These are phyloP conservation scores for Setaria italica DNA, from an alignment of 202 grass and related monocot species.

Conservation along the genomic window DNA sequence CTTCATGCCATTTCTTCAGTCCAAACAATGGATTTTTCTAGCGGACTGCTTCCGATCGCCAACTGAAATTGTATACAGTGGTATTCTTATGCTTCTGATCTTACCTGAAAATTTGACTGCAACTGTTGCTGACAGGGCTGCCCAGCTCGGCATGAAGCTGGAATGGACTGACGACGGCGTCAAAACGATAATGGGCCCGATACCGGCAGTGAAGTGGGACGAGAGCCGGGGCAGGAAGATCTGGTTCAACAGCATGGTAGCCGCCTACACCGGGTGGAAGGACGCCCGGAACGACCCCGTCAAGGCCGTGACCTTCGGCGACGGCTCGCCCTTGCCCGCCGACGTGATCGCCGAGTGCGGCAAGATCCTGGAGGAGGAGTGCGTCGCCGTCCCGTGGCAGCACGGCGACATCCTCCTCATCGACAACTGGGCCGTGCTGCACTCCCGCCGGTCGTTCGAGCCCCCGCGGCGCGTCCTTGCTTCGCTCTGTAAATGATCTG, in stretches of 20 bases:
- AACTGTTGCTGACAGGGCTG: slow-evolving; percentile 50
- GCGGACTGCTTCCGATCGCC: neutral
- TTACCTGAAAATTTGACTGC: neutral
- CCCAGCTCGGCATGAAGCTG: slow-evolving; percentile 75
- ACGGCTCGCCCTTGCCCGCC: slow-evolving; percentile 67
- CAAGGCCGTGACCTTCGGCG: slow-evolving; percentile 83
- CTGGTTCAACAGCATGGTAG: slow-evolving; percentile 99
- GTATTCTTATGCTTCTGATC: neutral
- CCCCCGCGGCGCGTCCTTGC: slow-evolving; percentile 87
- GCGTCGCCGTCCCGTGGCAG: slow-evolving; percentile 72
- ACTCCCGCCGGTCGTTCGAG: slow-evolving; percentile 76
- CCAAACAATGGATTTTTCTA: neutral
- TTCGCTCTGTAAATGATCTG: slow-evolving; percentile 83
- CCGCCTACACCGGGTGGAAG: slow-evolving; percentile 94
- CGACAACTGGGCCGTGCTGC: slow-evolving; percentile 86
- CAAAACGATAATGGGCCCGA: slow-evolving; percentile 86
- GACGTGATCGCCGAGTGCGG: slow-evolving; percentile 71
- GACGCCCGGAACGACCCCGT: slow-evolving; percentile 85
- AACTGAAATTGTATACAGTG: neutral
- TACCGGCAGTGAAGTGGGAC: slow-evolving; percentile 75
- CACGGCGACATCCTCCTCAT: slow-evolving; percentile 80
- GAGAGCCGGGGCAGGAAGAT: slow-evolving; percentile 66
- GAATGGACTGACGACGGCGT: slow-evolving; percentile 80
- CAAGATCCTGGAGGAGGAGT: slow-evolving; percentile 78
- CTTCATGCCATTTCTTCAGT: neutral